phyloP scores from a whole-genome alignment of 768 basidiomycete species.

The Boletus barrowsii region DNA sequence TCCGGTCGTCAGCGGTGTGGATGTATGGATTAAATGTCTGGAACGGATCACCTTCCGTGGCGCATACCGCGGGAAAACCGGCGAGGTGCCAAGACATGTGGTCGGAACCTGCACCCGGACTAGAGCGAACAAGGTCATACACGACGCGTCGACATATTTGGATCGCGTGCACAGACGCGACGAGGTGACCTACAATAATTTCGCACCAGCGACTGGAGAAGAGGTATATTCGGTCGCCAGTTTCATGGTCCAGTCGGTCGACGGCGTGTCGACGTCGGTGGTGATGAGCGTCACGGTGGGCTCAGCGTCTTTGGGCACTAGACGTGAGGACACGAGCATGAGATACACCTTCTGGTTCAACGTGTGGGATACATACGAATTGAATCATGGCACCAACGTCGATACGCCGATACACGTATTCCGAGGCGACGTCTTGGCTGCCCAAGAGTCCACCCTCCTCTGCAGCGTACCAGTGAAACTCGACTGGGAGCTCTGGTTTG shows the following conservation, averaged over 20 bases:
- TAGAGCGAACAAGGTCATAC: not conserved
- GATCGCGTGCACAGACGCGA: too few species aligned
- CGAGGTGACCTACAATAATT: conserved; percentile 28
- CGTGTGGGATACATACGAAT: conserved; percentile 33
- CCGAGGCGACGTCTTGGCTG: conserved; percentile 49
- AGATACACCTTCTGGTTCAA: too few species aligned
- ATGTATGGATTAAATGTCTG: conserved; percentile 40
- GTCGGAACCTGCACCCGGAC: conserved; percentile 42
- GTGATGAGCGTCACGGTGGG: conserved; percentile 30
- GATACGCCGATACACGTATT: conserved; percentile 43
- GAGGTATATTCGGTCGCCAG: conserved; percentile 32
- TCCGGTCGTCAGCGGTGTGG: conserved; percentile 31
- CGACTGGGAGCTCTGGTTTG: conserved; percentile 59
- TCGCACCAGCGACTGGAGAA: conserved; percentile 16
- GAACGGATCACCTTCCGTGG: conserved; percentile 41
- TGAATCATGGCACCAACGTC: conserved; percentile 51
- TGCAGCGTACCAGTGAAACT: conserved; percentile 85
- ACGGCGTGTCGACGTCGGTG: conserved; percentile 41
- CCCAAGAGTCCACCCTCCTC: conserved; percentile 42
- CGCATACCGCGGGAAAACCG: conserved; percentile 40
- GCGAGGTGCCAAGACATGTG: conserved; percentile 44
- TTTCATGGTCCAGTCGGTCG: conserved; percentile 36
- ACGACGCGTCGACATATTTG: not conserved
- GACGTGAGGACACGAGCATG: too few species aligned
- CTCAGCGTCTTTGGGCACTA: conserved; percentile 5